These are phyloP conservation scores for Mortierella claussenii DNA, from an alignment of 192 early-diverging fungal genomes.

Conservation along the genomic window DNA sequence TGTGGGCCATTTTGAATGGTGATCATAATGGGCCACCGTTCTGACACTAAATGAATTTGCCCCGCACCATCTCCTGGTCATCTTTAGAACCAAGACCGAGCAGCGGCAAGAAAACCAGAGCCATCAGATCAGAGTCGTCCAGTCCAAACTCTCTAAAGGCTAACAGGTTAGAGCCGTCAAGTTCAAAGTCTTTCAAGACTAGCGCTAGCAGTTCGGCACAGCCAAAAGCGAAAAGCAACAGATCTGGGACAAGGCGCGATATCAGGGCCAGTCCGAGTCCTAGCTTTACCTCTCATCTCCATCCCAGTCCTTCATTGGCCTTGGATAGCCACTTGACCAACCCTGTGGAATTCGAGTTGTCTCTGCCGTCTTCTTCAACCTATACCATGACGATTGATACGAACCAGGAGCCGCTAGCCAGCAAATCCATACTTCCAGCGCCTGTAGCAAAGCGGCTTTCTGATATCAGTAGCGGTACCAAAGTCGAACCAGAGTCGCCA, in stretches of 20 bases:
- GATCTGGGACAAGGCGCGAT: too few relatives aligned
- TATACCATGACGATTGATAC: background rate
- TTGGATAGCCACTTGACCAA: too few relatives aligned
- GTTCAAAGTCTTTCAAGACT: too few relatives aligned
- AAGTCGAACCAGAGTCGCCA: constrained; percentile 9
- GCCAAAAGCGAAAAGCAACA: too few relatives aligned
- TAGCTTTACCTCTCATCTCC: too few relatives aligned
- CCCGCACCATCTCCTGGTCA: background rate
- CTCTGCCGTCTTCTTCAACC: background rate
- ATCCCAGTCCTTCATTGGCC: too few relatives aligned
- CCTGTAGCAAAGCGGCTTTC: background rate
- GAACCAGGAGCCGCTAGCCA: background rate
- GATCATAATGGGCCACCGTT: background rate
- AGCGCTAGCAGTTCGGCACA: too few relatives aligned
- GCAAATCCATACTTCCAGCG: background rate
- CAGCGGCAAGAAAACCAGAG: background rate
- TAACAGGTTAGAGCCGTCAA: too few relatives aligned
- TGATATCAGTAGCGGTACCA: constrained; percentile 6
- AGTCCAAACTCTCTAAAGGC: too few relatives aligned
- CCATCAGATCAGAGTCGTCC: background rate
- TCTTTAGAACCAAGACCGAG: background rate
- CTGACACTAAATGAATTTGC: too few relatives aligned
- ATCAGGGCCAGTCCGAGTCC: too few relatives aligned
- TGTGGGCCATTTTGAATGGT: background rate
- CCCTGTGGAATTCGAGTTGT: too few relatives aligned